A percentile compares a stretch with the other conserved stretches of the same genome.
Evolutionary conservation across 2,329 filamentous ascomycete species (phyloP).

Genomic region (Orbilia javanica): DNA sequence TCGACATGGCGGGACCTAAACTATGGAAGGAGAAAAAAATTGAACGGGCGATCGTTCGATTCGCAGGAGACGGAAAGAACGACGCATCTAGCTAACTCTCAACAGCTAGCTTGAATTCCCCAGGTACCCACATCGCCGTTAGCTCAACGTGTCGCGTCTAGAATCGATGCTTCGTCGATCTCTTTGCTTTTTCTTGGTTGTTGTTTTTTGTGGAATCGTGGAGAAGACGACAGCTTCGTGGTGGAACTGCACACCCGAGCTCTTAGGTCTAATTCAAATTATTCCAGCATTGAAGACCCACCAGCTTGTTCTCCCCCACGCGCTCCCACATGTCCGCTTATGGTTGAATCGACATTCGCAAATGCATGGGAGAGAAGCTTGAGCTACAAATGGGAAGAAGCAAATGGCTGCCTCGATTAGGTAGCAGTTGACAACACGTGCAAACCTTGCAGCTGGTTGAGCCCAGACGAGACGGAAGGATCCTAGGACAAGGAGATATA

Average conservation of each 20-base stretch:
- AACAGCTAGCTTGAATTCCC: slow-evolving; percentile 37
- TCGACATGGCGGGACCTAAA: slow-evolving; percentile 28
- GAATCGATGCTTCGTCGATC: slow-evolving; percentile 57
- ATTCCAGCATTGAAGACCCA: slow-evolving; percentile 2
- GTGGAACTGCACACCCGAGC: slow-evolving; percentile 50
- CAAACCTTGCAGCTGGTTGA: slow-evolving; percentile 46
- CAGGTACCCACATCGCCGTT: slow-evolving; percentile 46
- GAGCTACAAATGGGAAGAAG: slow-evolving; percentile 28
- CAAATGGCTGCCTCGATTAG: slow-evolving; percentile 39
- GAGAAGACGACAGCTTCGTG: slow-evolving; percentile 8
- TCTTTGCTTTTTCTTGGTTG: slow-evolving; percentile 48
- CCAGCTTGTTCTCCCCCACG: slow-evolving; percentile 35
- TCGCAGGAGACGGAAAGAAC: slow-evolving; percentile 9
- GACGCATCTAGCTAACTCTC: slow-evolving; percentile 30
- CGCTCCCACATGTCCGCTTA: slow-evolving; percentile 21
- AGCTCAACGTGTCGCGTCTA: slow-evolving; percentile 57
- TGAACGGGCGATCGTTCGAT: slow-evolving; percentile 6
- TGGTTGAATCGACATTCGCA: slow-evolving; percentile 22
- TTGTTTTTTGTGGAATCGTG: slow-evolving; percentile 14
- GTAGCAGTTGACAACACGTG: slow-evolving; percentile 53
- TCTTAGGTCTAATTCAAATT: slow-evolving; percentile 25
- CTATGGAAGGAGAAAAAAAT: neutral
- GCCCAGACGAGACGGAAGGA: slow-evolving; percentile 20
- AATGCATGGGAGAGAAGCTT: slow-evolving; percentile 10
- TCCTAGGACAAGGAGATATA: slow-evolving; percentile 31